phyloP scores from a whole-genome alignment of 768 basidiomycete species.

The Glaciozyma martinii region DNA sequence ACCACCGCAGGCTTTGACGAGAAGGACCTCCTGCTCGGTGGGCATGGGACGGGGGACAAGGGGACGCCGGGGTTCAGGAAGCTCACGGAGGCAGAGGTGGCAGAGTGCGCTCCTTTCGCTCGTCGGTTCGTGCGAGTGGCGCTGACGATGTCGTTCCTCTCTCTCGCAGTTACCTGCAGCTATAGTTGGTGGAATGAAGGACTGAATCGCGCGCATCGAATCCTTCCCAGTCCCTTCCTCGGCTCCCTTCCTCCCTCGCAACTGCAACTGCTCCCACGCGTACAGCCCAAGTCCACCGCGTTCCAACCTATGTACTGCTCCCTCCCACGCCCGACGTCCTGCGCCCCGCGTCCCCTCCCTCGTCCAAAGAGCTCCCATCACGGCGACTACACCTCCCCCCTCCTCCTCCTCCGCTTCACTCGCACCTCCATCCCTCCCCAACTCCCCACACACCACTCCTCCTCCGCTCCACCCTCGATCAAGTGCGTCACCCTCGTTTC shows the following conservation, averaged over 20 bases:
- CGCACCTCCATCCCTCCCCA: neutral
- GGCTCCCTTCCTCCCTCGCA: no score
- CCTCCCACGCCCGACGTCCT: neutral
- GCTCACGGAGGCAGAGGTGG: constrained; percentile 89
- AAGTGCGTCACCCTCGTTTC: no score
- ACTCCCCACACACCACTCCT: no score
- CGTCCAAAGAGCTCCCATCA: neutral
- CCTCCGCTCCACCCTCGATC: no score
- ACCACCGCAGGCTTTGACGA: constrained; percentile 70
- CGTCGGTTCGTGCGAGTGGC: neutral
- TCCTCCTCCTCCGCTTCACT: neutral
- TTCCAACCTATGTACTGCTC: neutral
- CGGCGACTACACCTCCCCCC: neutral
- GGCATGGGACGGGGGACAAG: constrained; percentile 45
- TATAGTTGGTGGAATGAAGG: constrained; percentile 1
- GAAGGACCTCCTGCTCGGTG: constrained; percentile 56
- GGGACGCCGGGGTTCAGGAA: constrained; percentile 84
- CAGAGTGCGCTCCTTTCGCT: constrained; percentile 51
- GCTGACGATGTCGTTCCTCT: neutral
- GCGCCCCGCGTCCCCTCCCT: neutral
- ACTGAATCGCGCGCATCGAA: neutral
- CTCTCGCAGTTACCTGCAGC: constrained; percentile 19
- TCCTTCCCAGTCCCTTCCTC: neutral
- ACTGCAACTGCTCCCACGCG: no score
- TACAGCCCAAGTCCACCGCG: no score